Base-by-base conservation (phyloP, 129 eudicot genomes). In the Scalesia atractyloides region DNA sequence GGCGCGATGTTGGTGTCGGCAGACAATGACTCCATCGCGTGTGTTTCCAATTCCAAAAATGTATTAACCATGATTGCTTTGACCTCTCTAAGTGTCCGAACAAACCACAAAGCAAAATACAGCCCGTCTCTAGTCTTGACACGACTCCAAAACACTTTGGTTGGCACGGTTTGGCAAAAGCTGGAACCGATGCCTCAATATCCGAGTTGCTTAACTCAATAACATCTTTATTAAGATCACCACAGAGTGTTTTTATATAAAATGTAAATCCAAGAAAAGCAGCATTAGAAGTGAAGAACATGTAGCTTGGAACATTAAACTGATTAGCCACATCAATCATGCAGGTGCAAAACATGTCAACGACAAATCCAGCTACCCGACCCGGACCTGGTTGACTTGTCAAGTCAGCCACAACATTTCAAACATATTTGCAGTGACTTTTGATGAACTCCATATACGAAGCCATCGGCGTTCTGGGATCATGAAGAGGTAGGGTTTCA, bases 61-160 rank as follows among this genome's bases (percentile, higher is more conserved):
- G 73, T 79, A 67, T 79, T 79, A 3, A 79, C 67, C 52, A 79
- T 72, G 39, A 63, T 61, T 5, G 68, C 82, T 17, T 78, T 78
- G 19, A 30, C 76, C 19, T 64, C 19, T 39, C 51, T 53, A 15
- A 71, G 20, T 37, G 43, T 54, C 58, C 39, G 50, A 0, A 14
- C 48, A 24, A 13, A 24, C 16, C 26, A 9, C 54, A 41, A 16
- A 78, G 24, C 66, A 53, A 26, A 48, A 4, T 71, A 14, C 13
- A 66, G 16, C 10, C 59, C 73, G 20, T 66, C 79, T 30, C 33
- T 6, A 18, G 18, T 12, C 41, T 64, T 16, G 17, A 64, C 10
- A 24, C 13, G 30, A 20, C 13, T 17, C 24, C 71, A 68, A 37
- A 74, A 64, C 2, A 48, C 17, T 14, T 74, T 74, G 11, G 71